A percentile compares a stretch with the other conserved stretches of the same genome.
phyloP scores from a whole-genome alignment of 805 yeast species.

The Saturnispora sekii region DNA sequence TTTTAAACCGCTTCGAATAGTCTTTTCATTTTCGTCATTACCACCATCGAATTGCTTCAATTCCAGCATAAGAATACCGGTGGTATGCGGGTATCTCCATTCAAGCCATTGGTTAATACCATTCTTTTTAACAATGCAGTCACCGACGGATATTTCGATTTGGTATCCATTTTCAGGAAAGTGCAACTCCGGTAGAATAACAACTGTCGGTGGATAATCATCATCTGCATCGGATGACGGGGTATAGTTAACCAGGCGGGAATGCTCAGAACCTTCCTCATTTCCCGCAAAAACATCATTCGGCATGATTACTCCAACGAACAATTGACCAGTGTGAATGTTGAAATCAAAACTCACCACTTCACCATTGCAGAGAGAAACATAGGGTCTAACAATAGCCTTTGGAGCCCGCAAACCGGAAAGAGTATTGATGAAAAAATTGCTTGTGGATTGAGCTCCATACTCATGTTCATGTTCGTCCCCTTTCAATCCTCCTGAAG shows the following conservation, averaged over 20 bases:
- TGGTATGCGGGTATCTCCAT: slow-evolving; percentile 37
- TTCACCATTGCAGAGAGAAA: slow-evolving; percentile 53
- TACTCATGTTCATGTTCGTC: background rate
- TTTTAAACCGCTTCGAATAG: slow-evolving; percentile 21
- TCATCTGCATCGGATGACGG: background rate
- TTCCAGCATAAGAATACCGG: background rate
- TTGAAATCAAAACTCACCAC: slow-evolving; percentile 51
- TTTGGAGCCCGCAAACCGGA: slow-evolving; percentile 64
- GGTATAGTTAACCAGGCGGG: background rate
- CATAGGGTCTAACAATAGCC: slow-evolving; percentile 73
- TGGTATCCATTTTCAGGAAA: slow-evolving; percentile 42
- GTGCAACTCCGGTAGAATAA: slow-evolving; percentile 68
- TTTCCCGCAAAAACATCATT: background rate
- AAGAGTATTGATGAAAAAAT: slow-evolving; percentile 6
- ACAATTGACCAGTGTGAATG: slow-evolving; percentile 34
- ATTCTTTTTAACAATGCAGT: slow-evolving; percentile 36
- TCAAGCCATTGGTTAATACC: slow-evolving; percentile 44
- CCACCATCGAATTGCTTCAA: background rate
- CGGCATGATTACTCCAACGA: slow-evolving; percentile 23
- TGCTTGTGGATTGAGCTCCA: background rate
- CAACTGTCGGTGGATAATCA: slow-evolving; percentile 37
- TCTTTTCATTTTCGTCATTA: background rate
- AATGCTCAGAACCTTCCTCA: background rate
- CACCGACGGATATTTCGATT: slow-evolving; percentile 47
- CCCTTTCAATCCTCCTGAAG: background rate